Conservation (phyloP, 768 basidiomycete genomes). For the Mycena amicta region DNA sequence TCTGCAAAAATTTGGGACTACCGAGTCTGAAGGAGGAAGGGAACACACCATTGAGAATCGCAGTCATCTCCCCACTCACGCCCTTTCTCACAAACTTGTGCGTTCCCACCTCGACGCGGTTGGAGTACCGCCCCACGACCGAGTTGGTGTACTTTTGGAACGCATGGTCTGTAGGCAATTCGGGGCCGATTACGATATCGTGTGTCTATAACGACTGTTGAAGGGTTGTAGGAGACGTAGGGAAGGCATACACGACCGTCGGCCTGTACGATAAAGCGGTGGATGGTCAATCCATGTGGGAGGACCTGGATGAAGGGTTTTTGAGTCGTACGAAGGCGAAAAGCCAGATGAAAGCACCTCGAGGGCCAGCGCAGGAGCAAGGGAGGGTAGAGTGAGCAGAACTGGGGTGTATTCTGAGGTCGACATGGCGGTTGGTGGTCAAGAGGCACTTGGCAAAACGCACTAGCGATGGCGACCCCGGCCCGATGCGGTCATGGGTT, state of each 20-base stretch:
- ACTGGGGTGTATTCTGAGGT: constrained; percentile 22
- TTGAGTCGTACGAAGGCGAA: not conserved
- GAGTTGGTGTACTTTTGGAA: constrained; percentile 72
- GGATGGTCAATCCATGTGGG: constrained; percentile 68
- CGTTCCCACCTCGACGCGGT: constrained; percentile 66
- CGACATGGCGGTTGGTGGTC: not conserved
- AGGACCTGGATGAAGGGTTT: constrained; percentile 48
- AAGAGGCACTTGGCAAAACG: not conserved
- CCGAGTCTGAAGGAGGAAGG: not conserved
- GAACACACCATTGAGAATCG: constrained; percentile 44
- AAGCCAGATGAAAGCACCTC: constrained; percentile 49
- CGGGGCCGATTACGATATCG: constrained; percentile 77
- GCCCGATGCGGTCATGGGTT: not conserved
- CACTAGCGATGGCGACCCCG: not conserved
- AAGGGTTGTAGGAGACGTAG: not conserved
- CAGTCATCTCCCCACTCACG: constrained; percentile 47
- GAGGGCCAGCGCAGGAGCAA: constrained; percentile 59
- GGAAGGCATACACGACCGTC: constrained; percentile 55
- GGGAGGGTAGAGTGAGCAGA: constrained; percentile 36
- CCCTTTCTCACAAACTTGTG: constrained; percentile 57
- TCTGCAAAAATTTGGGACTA: constrained; percentile 38
- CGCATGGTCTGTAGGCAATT: constrained; percentile 58
- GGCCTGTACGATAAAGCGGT: constrained; percentile 65
- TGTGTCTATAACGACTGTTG: constrained; percentile 55
- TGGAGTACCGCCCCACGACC: constrained; percentile 72